Conservation (phyloP, 495 filamentous ascomycete species). For the Letharia lupina region DNA sequence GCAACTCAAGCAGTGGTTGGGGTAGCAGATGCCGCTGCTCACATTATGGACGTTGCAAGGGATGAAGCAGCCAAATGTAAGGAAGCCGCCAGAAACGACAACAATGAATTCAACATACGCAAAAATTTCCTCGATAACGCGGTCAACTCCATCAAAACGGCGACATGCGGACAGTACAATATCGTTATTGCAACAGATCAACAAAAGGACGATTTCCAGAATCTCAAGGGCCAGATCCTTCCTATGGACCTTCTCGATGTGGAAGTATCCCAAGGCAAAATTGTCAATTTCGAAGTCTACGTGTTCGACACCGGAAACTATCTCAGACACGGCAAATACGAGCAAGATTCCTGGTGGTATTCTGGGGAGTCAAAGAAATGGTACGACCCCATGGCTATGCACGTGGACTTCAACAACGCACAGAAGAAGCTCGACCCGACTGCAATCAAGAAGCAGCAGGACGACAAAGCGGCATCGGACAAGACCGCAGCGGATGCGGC, state of each 20-base stretch:
- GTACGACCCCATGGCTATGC: conserved; percentile 17
- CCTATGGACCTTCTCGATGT: conserved; percentile 20
- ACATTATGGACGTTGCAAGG: conserved; percentile 16
- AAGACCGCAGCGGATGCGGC: conserved; percentile 11
- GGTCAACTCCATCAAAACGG: conserved; percentile 17
- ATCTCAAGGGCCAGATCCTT: conserved; percentile 16
- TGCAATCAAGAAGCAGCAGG: conserved; percentile 12
- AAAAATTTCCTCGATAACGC: conserved; percentile 19
- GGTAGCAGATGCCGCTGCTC: conserved; percentile 15
- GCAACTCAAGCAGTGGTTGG: conserved; percentile 8
- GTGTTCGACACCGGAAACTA: conserved; percentile 20
- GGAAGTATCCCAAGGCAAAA: conserved; percentile 15
- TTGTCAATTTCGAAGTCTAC: conserved; percentile 20
- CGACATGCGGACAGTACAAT: conserved; percentile 16
- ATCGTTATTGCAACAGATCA: conserved; percentile 20
- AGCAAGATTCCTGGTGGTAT: conserved; percentile 19
- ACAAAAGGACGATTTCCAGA: conserved; percentile 19
- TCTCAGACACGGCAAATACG: conserved; percentile 19
- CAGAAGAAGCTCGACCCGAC: conserved; percentile 15
- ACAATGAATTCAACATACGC: conserved; percentile 19
- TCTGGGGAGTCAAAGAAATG: conserved; percentile 15
- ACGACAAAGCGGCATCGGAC: neutral
- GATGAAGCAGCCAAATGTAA: conserved; percentile 14
- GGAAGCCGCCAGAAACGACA: conserved; percentile 8
- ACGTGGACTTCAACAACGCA: conserved; percentile 19